Conservation (phyloP, 768 basidiomycete species). For the Paxillus ammoniavirescens region DNA sequence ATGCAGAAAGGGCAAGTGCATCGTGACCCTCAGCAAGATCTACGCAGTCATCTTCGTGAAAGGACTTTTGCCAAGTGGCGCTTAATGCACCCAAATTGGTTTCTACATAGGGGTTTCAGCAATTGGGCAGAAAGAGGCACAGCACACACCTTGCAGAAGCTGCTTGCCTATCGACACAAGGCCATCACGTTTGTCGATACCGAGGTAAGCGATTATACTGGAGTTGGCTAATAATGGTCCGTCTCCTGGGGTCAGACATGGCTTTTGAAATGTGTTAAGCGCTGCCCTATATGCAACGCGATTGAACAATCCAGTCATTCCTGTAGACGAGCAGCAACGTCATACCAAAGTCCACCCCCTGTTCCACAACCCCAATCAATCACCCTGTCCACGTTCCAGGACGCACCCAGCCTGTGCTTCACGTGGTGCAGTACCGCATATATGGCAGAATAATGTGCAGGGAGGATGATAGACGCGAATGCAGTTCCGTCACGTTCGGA, state of each 20-base stretch:
- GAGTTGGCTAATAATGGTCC: constrained; percentile 43
- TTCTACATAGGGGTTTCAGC: constrained; percentile 36
- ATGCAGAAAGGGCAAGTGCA: constrained; percentile 79
- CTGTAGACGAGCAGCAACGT: constrained; percentile 1
- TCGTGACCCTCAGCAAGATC: constrained; percentile 42
- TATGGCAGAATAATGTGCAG: constrained; percentile 82
- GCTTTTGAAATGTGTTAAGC: constrained; percentile 58
- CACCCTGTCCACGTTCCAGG: constrained; percentile 59
- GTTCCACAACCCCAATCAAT: constrained; percentile 86
- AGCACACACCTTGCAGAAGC: constrained; percentile 51
- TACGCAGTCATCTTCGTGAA: constrained; percentile 46
- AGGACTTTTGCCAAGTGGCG: constrained; percentile 56
- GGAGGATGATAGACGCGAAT: constrained; percentile 83
- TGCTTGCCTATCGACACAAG: constrained; percentile 65
- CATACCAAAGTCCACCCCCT: constrained; percentile 82
- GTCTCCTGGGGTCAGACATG: constrained; percentile 26
- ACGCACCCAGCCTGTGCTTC: constrained; percentile 58
- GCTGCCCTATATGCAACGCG: constrained; percentile 53
- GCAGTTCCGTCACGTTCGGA: constrained; percentile 74
- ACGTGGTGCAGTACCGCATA: constrained; percentile 69
- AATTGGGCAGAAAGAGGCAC: constrained; percentile 3
- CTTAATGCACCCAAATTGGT: constrained; percentile 44
- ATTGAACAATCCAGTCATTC: constrained; percentile 9
- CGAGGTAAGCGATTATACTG: constrained; percentile 60
- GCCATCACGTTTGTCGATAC: constrained; percentile 76